These are phyloP conservation scores for Clonostachys rosea DNA, from an alignment of 2,329 filamentous ascomycete species.

Conservation along the genomic window DNA sequence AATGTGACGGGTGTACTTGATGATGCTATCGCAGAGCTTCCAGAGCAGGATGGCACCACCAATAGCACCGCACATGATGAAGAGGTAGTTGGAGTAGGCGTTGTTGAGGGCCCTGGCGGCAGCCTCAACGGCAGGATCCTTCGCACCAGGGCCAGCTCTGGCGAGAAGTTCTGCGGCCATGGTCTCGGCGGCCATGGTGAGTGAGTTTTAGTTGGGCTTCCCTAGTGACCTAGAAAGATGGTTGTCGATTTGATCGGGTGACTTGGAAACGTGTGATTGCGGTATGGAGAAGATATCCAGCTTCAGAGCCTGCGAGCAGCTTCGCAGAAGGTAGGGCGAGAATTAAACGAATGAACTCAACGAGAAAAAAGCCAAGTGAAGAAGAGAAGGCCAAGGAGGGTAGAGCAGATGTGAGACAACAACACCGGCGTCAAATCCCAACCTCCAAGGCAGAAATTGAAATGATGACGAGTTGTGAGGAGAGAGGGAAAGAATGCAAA, in stretches of 20 bases:
- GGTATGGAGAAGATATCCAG: background rate
- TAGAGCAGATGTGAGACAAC: slow-evolving; percentile 4
- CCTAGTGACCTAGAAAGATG: background rate
- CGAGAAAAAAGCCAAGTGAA: background rate
- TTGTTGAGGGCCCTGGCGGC: slow-evolving; percentile 25
- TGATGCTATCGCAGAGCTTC: slow-evolving; percentile 54
- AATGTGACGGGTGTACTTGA: slow-evolving; percentile 67
- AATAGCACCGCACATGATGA: slow-evolving; percentile 60
- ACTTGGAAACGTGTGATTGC: no score
- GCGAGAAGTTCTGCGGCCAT: slow-evolving; percentile 1
- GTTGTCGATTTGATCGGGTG: no score
- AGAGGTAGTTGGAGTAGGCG: slow-evolving; percentile 54
- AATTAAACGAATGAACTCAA: slow-evolving; percentile 2
- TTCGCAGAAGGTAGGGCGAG: background rate
- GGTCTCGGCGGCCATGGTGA: slow-evolving; percentile 3
- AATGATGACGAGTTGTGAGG: no score
- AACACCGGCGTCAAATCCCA: slow-evolving; percentile 1
- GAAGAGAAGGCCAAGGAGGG: slow-evolving; percentile 1
- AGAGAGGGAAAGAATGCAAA: no score
- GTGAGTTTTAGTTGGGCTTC: slow-evolving; percentile 1
- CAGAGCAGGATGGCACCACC: slow-evolving; percentile 62
- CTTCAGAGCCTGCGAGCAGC: background rate
- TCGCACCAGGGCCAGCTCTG: slow-evolving; percentile 3
- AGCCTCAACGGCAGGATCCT: slow-evolving; percentile 2
- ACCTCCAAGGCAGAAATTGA: background rate